Base-by-base conservation (phyloP, 2,329 filamentous ascomycete genomes). In the Fusarium newnesense region DNA sequence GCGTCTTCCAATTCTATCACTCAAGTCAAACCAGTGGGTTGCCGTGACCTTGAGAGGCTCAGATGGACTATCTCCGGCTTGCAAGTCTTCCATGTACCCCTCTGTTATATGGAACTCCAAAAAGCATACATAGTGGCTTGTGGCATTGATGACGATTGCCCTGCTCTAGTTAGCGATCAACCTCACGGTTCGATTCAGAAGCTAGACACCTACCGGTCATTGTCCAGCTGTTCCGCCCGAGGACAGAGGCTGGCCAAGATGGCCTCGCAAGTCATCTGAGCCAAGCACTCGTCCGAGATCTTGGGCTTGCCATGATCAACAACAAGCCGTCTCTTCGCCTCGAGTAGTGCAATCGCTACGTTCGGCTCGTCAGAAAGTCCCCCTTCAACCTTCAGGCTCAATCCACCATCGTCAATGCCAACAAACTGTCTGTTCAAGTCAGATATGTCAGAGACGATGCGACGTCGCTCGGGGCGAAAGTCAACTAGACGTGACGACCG, bases 1-100 rank as follows among this genome's bases (percentile, higher is more conserved):
- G n/a, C n/a, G n/a, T n/a, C n/a, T n/a, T n/a, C n/a, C n/a, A n/a
- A n/a, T n/a, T n/a, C n/a, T n/a, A n/a, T n/a, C n/a, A n/a, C n/a
- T n/a, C n/a, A n/a, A n/a, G n/a, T n/a, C n/a, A n/a, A n/a, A n/a
- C n/a, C n/a, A n/a, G n/a, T n/a, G n/a, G n/a, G n/a, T n/a, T n/a
- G n/a, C n/a, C n/a, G n/a, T n/a, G n/a, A n/a, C n/a, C n/a, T n/a
- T n/a, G n/a, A n/a, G n/a, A n/a, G n/a, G n/a, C n/a, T n/a, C n/a
- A n/a, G n/a, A n/a, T n/a, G n/a, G n/a, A n/a, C n/a, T n/a, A n/a
- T n/a, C n/a, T n/a, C n/a, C n/a, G n/a, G n/a, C n/a, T n/a, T n/a
- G n/a, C 21, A 42, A 8, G 1, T 13, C 5, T 4, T 42, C 12
- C 2, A n/a, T 9, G 7, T 43, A 43, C n/a, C 5, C 4, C 0